Conservation (phyloP, 768 basidiomycete species). For the Leccinum incarnatum region DNA sequence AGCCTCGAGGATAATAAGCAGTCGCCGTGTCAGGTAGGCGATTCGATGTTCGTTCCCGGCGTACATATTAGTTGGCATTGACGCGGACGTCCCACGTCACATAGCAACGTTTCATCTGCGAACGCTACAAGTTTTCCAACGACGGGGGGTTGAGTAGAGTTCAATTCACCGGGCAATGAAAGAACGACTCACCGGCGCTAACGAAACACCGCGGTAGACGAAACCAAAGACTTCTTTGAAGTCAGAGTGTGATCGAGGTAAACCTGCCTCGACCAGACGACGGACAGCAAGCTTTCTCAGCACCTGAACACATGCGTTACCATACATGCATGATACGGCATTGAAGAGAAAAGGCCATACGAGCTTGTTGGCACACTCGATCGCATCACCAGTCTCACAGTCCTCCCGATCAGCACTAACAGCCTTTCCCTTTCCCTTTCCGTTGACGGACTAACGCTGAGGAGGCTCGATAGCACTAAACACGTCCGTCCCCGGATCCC, state of each 20-base stretch:
- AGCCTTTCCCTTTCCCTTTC: constrained; percentile 40
- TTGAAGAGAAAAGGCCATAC: constrained; percentile 35
- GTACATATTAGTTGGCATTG: not conserved
- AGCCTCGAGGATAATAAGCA: not conserved
- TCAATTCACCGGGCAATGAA: too few relatives aligned
- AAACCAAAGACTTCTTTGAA: too few relatives aligned
- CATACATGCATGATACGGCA: not conserved
- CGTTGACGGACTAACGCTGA: constrained; percentile 13
- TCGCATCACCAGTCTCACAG: constrained; percentile 23
- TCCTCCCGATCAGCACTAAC: constrained; percentile 27
- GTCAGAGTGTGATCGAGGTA: too few relatives aligned
- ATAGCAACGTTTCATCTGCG: not conserved
- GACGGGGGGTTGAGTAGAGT: too few relatives aligned
- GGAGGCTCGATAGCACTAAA: constrained; percentile 20
- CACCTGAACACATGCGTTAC: constrained; percentile 19
- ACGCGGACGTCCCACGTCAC: not conserved
- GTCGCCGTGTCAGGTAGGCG: not conserved
- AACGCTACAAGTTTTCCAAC: too few relatives aligned
- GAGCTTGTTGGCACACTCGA: constrained; percentile 62
- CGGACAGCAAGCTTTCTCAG: too few relatives aligned
- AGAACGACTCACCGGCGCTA: too few relatives aligned
- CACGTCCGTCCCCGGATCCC: constrained; percentile 27
- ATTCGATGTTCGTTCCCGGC: too few relatives aligned
- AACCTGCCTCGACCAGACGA: constrained; percentile 1
- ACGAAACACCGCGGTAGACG: too few relatives aligned